phyloP scores from a whole-genome alignment of 2,329 filamentous ascomycete species.

The Cladosporium velox region DNA sequence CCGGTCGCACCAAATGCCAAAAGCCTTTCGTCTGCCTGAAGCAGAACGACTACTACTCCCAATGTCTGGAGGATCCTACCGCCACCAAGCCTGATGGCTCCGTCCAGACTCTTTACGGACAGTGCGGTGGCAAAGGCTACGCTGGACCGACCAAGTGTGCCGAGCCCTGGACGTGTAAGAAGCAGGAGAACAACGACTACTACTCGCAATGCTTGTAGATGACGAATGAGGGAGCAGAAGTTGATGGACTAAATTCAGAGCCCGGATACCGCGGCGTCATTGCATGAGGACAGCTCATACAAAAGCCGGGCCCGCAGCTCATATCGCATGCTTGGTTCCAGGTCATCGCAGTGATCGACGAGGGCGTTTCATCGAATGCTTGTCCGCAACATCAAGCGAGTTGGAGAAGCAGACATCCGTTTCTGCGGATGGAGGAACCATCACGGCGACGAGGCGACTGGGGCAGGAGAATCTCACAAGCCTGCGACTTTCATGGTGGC shows the following conservation, averaged over 20 bases:
- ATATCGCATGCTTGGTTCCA: neutral
- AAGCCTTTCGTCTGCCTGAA: constrained; percentile 34
- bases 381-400: neutral
- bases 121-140: constrained; percentile 42
- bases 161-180: constrained; percentile 39
- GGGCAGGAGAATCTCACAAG: neutral
- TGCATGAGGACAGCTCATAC: neutral
- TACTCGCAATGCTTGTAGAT: constrained; percentile 41
- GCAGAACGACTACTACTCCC: constrained; percentile 41
- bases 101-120: constrained; percentile 24
- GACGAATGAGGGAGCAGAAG: neutral
- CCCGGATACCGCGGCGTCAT: neutral
- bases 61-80: constrained; percentile 33
- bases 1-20: constrained; percentile 39
- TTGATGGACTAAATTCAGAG: neutral
- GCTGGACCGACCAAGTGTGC: constrained; percentile 39
- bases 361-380: neutral
- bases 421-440: neutral
- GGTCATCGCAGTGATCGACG: neutral
- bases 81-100: constrained; percentile 6
- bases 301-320: neutral
- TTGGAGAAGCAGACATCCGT: neutral
- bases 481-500: neutral
- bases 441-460: neutral
- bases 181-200: constrained; percentile 34